Evolutionary conservation across 2,329 filamentous ascomycete genomes (phyloP), one percentile per base, ranked within the genome.

Genomic region (Pseudocercospora fijiensis): DNA sequence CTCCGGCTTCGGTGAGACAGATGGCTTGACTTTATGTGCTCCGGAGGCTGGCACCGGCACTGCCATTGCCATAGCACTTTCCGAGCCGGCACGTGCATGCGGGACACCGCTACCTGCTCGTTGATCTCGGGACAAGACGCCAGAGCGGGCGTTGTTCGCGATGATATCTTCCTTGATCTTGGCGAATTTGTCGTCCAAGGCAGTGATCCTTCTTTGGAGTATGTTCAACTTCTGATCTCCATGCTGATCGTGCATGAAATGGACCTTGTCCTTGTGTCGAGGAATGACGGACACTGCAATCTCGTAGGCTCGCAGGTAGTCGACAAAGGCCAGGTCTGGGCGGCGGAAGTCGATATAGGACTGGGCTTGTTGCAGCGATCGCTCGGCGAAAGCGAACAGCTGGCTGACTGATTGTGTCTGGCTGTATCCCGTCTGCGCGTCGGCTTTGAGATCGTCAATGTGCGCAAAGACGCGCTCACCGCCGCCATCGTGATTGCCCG

Each of bases 271-370:
- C 62, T 85, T 86, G 75, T 96, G 92, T 37, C 83, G 83, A 1
- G 91, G 90, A 26, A 98, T 88, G 47, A 88, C 80, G 61, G 94
- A 88, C 57, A 92, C 83, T 13, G 90, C 85, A 61, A 97, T 89
- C 62, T 92, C 88, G 64, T 85, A 92, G 10, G 93, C 91, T 67
- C 89, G 86, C 63, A 98, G 84, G 73, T 94, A 98, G 65, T 96
- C 90, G 68, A 90, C 86, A 61, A 96, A 89, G 2, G 93, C 93
- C 41, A 87, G 77, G 73, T 95, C 92, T 4, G 88, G 86, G 37
- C 87, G 82, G 26, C 85, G 80, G 77, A 90, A 89, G 57, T 85
- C 84, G 63, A 87, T 71, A 62, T 83, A 81, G 58, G 84, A 85
- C 67, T 87, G 84, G 41, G 90, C 88, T 52, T 75, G 75, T 43